A percentile compares a stretch with the other conserved stretches of the same genome.
These are phyloP conservation scores for Wickerhamiella allomyrinae DNA, from an alignment of 805 yeast species.

Conservation along the genomic window DNA sequence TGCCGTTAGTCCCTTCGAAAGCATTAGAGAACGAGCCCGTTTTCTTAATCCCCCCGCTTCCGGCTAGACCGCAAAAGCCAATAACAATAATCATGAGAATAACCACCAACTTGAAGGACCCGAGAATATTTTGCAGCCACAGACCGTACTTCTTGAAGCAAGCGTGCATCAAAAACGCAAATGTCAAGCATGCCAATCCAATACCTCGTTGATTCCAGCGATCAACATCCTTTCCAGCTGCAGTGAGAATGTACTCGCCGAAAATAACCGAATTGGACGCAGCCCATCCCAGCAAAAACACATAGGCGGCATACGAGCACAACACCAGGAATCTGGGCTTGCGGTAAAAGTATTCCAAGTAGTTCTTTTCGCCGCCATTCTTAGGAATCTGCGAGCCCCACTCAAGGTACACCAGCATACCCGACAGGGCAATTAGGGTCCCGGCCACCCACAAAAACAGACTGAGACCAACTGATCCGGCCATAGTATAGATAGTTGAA, in stretches of 20 bases:
- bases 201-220: slow-evolving; percentile 69
- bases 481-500: slow-evolving; percentile 35
- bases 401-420: slow-evolving; percentile 61
- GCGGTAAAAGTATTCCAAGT: slow-evolving; percentile 54
- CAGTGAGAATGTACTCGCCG: slow-evolving; percentile 62
- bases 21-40: slow-evolving; percentile 49
- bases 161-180: slow-evolving; percentile 52
- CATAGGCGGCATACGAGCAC: slow-evolving; percentile 52
- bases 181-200: slow-evolving; percentile 60
- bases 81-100: slow-evolving; percentile 55
- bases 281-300: slow-evolving; percentile 72
- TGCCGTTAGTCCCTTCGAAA: slow-evolving; percentile 28
- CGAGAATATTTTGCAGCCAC: slow-evolving; percentile 48
- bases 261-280: slow-evolving; percentile 70
- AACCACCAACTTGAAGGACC: slow-evolving; percentile 59
- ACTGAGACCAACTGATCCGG: slow-evolving; percentile 62
- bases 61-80: slow-evolving; percentile 71
- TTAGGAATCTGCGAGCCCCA: slow-evolving; percentile 62
- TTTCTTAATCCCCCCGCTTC: slow-evolving; percentile 38
- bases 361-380: slow-evolving; percentile 80
- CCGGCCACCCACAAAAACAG: slow-evolving; percentile 66
- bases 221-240: slow-evolving; percentile 52
- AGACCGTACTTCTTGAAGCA: slow-evolving; percentile 51
- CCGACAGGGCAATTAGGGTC: slow-evolving; percentile 48
- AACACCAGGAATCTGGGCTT: slow-evolving; percentile 58